phyloP scores from a whole-genome alignment of 139 green algal genomes.

The Trebouxia sp. region DNA sequence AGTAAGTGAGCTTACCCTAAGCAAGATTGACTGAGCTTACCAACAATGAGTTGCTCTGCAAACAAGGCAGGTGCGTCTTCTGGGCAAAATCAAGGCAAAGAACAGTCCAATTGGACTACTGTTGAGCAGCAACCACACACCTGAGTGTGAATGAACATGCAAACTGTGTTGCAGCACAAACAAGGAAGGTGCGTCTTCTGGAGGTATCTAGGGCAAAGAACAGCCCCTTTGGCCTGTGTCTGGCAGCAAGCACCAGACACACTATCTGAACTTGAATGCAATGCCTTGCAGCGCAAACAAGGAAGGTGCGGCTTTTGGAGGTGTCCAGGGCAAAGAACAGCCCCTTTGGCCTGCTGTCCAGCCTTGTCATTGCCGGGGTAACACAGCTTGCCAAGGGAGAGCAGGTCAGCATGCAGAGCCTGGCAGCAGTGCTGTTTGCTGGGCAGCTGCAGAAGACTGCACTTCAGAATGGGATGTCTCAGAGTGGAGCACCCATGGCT shows the following conservation, averaged over 20 bases:
- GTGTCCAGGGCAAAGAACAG: conserved; percentile 50
- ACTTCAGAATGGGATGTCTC: not conserved
- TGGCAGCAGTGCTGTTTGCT: not conserved
- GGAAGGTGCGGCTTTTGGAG: conserved; percentile 59
- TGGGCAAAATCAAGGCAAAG: conserved; percentile 57
- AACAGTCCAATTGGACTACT: conserved; percentile 51
- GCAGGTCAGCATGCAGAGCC: not conserved
- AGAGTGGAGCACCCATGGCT: not conserved
- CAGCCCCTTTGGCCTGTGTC: conserved; percentile 54
- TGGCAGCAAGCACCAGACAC: too few species aligned
- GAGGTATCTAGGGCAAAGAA: conserved; percentile 56
- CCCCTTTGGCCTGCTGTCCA: conserved; percentile 49
- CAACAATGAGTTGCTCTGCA: not conserved
- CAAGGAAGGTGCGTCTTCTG: conserved; percentile 49
- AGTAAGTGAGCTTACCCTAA: too few species aligned
- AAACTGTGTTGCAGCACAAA: conserved; percentile 2
- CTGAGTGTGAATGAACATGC: too few species aligned
- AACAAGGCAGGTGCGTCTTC: conserved; percentile 46
- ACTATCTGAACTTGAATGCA: not conserved
- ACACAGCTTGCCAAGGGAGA: not conserved
- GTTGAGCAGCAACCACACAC: too few species aligned
- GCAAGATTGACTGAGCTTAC: too few species aligned
- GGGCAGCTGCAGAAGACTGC: conserved; percentile 6
- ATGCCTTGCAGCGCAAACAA: conserved; percentile 1
- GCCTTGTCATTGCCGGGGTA: not conserved